phyloP scores from a whole-genome alignment of 129 eudicot genomes.

The Arctium minus region DNA sequence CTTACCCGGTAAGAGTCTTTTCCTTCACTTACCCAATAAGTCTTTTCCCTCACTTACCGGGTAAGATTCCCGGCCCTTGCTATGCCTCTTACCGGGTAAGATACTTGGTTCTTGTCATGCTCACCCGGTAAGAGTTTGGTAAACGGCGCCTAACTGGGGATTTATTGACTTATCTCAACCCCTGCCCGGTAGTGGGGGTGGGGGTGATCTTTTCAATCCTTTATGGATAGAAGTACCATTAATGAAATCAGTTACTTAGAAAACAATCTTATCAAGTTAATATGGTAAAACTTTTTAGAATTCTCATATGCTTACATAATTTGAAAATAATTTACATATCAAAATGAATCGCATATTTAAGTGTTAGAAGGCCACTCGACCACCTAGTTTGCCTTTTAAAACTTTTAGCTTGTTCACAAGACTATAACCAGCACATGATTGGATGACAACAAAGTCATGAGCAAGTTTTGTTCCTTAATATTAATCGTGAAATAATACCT shows the following conservation, averaged over 20 bases:
- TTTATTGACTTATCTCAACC: too few species aligned
- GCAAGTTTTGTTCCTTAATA: background rate
- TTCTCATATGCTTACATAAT: background rate
- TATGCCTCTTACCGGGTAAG: too few species aligned
- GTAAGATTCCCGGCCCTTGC: too few species aligned
- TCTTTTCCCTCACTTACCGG: too few species aligned
- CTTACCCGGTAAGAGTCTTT: too few species aligned
- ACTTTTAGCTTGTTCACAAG: background rate
- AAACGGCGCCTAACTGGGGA: too few species aligned
- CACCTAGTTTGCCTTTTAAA: background rate
- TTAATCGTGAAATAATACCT: background rate
- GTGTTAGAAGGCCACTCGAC: background rate
- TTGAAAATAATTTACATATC: background rate
- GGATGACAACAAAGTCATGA: background rate
- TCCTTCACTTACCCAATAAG: too few species aligned
- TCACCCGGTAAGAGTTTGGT: too few species aligned
- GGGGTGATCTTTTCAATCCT: too few species aligned
- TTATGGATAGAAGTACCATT: background rate
- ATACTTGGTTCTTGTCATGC: too few species aligned
- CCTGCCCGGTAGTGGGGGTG: too few species aligned
- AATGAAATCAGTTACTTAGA: background rate
- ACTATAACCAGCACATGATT: background rate
- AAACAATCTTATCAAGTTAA: background rate
- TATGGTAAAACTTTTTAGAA: background rate
- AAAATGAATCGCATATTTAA: background rate